These are phyloP conservation scores for Luvunga scandens DNA, from an alignment of 345 rosid species.

Conservation along the genomic window DNA sequence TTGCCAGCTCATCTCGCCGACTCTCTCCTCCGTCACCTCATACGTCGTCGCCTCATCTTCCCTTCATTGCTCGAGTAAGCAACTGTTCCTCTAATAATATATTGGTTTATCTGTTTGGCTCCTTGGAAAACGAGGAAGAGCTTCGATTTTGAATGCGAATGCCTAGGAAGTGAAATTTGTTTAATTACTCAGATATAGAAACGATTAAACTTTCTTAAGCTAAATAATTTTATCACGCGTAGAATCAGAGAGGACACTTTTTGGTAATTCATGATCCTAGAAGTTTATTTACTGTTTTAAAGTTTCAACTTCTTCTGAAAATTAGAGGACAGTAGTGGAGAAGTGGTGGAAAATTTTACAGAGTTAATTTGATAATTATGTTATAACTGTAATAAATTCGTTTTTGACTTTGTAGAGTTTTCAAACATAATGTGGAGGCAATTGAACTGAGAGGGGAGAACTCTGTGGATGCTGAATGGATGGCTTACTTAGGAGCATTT, in stretches of 20 bases:
- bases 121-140: background rate
- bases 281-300: background rate
- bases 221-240: background rate
- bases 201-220: background rate
- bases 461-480: constrained; percentile 86
- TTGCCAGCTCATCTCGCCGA: constrained; percentile 81
- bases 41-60: constrained; percentile 65
- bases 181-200: background rate
- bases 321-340: background rate
- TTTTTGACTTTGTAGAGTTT: constrained; percentile 43
- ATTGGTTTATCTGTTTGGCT: background rate
- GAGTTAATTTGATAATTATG: background rate
- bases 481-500: constrained; percentile 86
- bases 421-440: constrained; percentile 68
- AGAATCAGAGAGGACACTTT: background rate
- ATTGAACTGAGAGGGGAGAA: constrained; percentile 66
- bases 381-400: background rate
- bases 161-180: background rate
- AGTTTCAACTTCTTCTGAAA: background rate
- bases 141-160: background rate
- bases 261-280: background rate
- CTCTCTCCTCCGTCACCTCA: constrained; percentile 63
- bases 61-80: constrained; percentile 90
- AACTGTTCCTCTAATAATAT: background rate
- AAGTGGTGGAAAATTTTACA: background rate